A percentile compares a stretch with the other conserved stretches of the same genome.
Conservation (phyloP, 2,329 filamentous ascomycete species). For the Zymoseptoria passerinii region DNA sequence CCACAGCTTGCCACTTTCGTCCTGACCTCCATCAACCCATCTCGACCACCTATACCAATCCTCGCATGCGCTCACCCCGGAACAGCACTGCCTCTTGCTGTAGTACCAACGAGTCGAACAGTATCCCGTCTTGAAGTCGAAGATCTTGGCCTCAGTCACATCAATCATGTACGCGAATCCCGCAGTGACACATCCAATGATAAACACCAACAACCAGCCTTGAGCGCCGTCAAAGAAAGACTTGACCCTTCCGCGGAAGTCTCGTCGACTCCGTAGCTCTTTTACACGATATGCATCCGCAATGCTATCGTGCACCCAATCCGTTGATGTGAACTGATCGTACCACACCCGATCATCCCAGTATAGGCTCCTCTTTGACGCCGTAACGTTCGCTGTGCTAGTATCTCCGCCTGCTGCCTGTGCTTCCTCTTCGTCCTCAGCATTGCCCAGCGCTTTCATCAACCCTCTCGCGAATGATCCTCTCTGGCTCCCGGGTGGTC, state of each 20-base stretch:
- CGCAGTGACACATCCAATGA: conserved; percentile 81
- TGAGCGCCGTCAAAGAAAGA: conserved; percentile 79
- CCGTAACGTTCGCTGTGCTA: conserved; percentile 37
- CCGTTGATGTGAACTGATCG: conserved; percentile 93
- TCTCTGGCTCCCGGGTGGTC: conserved; percentile 33
- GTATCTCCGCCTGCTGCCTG: neutral
- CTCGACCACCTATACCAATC: conserved; percentile 60
- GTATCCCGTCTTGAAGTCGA: conserved; percentile 86
- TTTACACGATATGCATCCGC: conserved; percentile 87
- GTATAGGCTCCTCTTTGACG: conserved; percentile 58
- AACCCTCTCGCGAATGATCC: conserved; percentile 36
- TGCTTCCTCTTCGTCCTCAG: conserved; percentile 10
- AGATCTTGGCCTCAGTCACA: conserved; percentile 74
- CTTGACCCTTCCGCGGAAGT: conserved; percentile 69
- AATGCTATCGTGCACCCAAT: conserved; percentile 97
- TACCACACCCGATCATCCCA: conserved; percentile 92
- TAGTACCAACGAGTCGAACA: conserved; percentile 63
- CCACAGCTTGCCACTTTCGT: conserved; percentile 44
- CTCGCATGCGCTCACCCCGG: conserved; percentile 46
- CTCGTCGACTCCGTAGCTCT: conserved; percentile 69
- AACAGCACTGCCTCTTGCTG: conserved; percentile 61
- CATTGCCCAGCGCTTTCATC: conserved; percentile 18
- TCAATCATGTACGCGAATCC: conserved; percentile 82
- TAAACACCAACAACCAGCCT: conserved; percentile 86
- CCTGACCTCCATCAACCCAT: conserved; percentile 39